Base-by-base conservation (phyloP, 1,284 basidiomycete species). In the Naganishia albida region DNA sequence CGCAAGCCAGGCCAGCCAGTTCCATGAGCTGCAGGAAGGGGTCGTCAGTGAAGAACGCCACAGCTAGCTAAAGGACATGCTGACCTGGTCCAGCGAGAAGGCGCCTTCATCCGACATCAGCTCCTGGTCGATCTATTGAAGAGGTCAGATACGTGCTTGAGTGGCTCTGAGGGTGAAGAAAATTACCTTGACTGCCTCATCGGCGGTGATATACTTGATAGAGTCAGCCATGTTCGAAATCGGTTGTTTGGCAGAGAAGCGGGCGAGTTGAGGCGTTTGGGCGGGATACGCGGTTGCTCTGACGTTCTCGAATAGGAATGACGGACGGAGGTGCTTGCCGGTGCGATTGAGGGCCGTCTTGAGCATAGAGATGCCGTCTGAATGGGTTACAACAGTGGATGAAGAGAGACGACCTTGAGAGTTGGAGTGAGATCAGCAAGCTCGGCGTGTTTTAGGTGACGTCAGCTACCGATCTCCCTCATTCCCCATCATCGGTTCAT, bases 1-100 rank as follows among this genome's bases (percentile, higher is more conserved):
- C 96, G 73, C 95, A 97, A 0, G 95, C 88, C 16, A 98, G 82
- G 0, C 96, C 96, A n/a, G 96, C 96, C 2, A 99, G 85, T 75
- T 99, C 95, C 94, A 99, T 99, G 30, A 99, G 82, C 90, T 96
- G 76, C 68, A 6, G 25, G 39, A 15, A 15, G 48, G 52, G 30
- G 55, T 44, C 1, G 25, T 16, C n/a, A 20, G 26, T 44, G 38
- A 42, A 50, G 2, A 34, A n/a, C 15, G 15, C 39, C n/a, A 34
- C 43, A 28, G 49, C 46, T 42, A 8, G 67, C 23, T 34, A 10
- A 53, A 56, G 23, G 10, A 28, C 23, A 28, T 25, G 16, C 78
- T 54, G 62, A 88, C 91, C 84, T 95, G 93, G 73, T 95, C 92
- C 44, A 97, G 81, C 72, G 89, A 91, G 82, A 93, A 97, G 3